These are phyloP conservation scores for Darksidea phi DNA, from an alignment of 495 filamentous ascomycete species.

Conservation along the genomic window DNA sequence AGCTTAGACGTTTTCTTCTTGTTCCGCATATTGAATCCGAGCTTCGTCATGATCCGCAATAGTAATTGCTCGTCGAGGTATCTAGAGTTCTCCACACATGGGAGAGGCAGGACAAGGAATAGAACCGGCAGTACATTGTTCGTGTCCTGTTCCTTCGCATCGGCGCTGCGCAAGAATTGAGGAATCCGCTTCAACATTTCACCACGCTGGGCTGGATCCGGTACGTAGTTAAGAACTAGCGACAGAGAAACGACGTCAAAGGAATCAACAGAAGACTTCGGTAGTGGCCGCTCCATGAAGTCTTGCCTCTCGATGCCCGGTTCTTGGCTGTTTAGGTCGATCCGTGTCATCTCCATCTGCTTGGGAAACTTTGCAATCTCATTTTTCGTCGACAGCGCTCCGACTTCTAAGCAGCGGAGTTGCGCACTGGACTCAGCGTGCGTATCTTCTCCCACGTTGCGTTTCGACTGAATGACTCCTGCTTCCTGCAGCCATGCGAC, in stretches of 20 bases:
- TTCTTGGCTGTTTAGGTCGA: slow-evolving; percentile 86
- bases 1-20: slow-evolving; percentile 78
- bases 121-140: slow-evolving; percentile 63
- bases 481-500: slow-evolving; percentile 75
- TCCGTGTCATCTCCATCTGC: slow-evolving; percentile 63
- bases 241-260: slow-evolving; percentile 94
- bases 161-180: slow-evolving; percentile 55
- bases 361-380: slow-evolving; percentile 68
- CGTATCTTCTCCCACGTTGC: neutral
- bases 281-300: slow-evolving; percentile 87
- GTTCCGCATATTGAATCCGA: slow-evolving; percentile 67
- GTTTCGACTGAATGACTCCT: slow-evolving; percentile 32
- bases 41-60: slow-evolving; percentile 65
- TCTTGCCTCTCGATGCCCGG: slow-evolving; percentile 80
- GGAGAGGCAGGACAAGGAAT: slow-evolving; percentile 85
- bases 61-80: slow-evolving; percentile 79
- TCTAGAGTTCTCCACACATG: slow-evolving; percentile 88
- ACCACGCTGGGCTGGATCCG: slow-evolving; percentile 69
- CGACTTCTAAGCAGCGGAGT: slow-evolving; percentile 71
- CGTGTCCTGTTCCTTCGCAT: neutral
- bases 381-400: slow-evolving; percentile 81
- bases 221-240: slow-evolving; percentile 91
- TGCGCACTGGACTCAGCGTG: neutral
- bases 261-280: slow-evolving; percentile 55
- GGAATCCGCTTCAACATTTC: slow-evolving; percentile 81